These are phyloP conservation scores for Arachnomyces sp. DNA, from an alignment of 2,329 filamentous ascomycete species.

Conservation along the genomic window DNA sequence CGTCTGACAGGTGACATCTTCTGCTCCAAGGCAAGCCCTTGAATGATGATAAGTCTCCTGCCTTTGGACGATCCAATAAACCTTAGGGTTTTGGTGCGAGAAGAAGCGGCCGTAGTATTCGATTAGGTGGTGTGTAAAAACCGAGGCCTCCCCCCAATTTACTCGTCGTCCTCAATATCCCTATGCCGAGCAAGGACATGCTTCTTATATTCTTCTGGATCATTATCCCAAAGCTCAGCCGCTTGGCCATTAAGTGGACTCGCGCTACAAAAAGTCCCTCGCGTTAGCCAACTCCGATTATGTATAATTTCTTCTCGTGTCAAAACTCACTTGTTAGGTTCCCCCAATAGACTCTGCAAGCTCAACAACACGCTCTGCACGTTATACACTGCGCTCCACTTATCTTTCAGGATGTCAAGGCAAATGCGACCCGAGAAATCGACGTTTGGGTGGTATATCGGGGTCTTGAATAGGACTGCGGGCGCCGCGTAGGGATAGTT, in stretches of 20 bases:
- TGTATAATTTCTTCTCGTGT: conserved; percentile 7
- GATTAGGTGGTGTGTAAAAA: too few species aligned
- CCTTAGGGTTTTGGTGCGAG: too few species aligned
- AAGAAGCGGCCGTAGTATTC: too few species aligned
- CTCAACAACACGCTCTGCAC: conserved; percentile 89
- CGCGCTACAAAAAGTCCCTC: conserved; percentile 53
- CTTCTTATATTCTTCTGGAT: conserved; percentile 78
- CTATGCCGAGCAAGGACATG: conserved; percentile 58
- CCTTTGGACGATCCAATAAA: too few species aligned
- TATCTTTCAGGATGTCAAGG: conserved; percentile 96
- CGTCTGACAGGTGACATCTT: too few species aligned
- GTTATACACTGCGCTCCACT: conserved; percentile 98
- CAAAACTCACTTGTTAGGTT: conserved; percentile 89
- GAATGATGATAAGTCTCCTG: too few species aligned
- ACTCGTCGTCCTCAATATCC: conserved; percentile 45
- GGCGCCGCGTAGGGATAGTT: conserved; percentile 93
- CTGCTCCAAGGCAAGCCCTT: too few species aligned
- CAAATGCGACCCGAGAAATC: conserved; percentile 97
- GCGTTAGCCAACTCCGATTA: conserved; percentile 13
- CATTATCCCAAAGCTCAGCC: conserved; percentile 89
- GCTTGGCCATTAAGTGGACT: conserved; percentile 94
- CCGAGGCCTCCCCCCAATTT: too few species aligned
- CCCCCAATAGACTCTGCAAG: conserved; percentile 86
- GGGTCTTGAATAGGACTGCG: conserved; percentile 92
- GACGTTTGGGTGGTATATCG: conserved; percentile 98